A percentile compares a stretch with the other conserved stretches of the same genome.
Evolutionary conservation across 1,139 yeast genomes (phyloP).

Genomic region (Hyphopichia pseudoburtonii): DNA sequence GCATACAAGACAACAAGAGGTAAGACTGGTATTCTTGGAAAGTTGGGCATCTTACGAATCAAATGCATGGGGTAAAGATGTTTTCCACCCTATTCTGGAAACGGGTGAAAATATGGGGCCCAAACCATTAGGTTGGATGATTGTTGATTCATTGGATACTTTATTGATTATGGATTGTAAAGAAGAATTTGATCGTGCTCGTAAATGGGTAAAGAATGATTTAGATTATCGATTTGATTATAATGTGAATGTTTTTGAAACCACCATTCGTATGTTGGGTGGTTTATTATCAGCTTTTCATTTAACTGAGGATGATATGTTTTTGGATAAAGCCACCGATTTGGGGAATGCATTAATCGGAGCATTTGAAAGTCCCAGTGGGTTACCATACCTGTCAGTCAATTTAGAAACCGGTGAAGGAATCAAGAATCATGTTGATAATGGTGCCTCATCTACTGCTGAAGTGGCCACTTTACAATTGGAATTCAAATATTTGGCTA

Average conservation of each 20-base stretch:
- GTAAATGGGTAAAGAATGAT: slow-evolving; percentile 67
- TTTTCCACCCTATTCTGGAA: slow-evolving; percentile 50
- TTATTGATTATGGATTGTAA: slow-evolving; percentile 76
- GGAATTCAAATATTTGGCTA: slow-evolving; percentile 82
- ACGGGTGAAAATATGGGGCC: slow-evolving; percentile 78
- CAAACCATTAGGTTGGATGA: slow-evolving; percentile 90
- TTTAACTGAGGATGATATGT: slow-evolving; percentile 66
- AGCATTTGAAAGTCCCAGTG: slow-evolving; percentile 64
- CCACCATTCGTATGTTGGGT: slow-evolving; percentile 92
- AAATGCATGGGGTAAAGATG: slow-evolving; percentile 75
- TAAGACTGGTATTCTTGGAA: slow-evolving; percentile 63
- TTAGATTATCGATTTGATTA: slow-evolving; percentile 57
- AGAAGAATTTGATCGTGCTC: slow-evolving; percentile 64
- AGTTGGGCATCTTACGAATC: slow-evolving; percentile 79
- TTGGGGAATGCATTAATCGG: slow-evolving; percentile 65
- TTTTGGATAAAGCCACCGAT: slow-evolving; percentile 75
- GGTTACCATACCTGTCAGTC: slow-evolving; percentile 79
- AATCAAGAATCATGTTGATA: slow-evolving; percentile 59
- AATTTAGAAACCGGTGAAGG: slow-evolving; percentile 68
- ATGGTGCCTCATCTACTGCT: slow-evolving; percentile 75
- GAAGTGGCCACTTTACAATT: slow-evolving; percentile 87
- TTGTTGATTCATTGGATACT: slow-evolving; percentile 87
- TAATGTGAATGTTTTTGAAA: slow-evolving; percentile 83
- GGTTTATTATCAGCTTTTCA: slow-evolving; percentile 84
- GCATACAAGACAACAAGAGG: slow-evolving; percentile 53